Conservation (phyloP, 306 rosid species). For the Trichosanthes cucumerina region DNA sequence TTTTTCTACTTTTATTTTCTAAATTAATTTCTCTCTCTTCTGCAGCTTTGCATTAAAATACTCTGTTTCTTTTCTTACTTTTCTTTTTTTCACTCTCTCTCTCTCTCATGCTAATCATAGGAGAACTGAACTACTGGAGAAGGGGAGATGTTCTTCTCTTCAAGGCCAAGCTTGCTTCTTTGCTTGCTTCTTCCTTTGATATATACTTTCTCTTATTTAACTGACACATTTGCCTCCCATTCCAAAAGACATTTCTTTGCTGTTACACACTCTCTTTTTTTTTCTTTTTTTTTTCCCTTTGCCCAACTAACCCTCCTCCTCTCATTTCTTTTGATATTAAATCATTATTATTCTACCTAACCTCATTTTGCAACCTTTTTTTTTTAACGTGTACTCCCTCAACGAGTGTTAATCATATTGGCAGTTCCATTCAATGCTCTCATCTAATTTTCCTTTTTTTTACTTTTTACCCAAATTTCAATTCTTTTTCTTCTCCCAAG, state of each 20-base stretch:
- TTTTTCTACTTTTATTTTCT: constrained; percentile 25
- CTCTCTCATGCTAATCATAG: not conserved
- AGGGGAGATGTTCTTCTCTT: constrained; percentile 75
- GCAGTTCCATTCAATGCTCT: not conserved
- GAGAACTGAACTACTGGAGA: constrained; percentile 19
- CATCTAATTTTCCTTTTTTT: not conserved
- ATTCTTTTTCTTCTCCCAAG: not conserved
- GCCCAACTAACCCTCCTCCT: constrained; percentile 42
- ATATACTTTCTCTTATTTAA: constrained; percentile 23
- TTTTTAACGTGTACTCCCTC: not conserved
- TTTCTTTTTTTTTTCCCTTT: constrained; percentile 27
- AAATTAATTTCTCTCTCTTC: constrained; percentile 12
- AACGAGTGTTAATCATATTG: not conserved
- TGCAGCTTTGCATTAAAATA: constrained; percentile 10
- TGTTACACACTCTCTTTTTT: constrained; percentile 67
- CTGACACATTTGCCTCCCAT: constrained; percentile 97
- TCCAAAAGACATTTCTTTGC: constrained; percentile 48
- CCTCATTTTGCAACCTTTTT: constrained; percentile 32
- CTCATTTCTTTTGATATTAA: constrained; percentile 28
- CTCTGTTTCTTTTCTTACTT: not conserved
- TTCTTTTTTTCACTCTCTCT: not conserved
- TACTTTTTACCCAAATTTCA: not conserved
- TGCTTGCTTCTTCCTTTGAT: constrained; percentile 31
- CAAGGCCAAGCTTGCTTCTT: constrained; percentile 65
- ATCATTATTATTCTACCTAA: constrained; percentile 46